Evolutionary conservation across 306 rosid genomes (phyloP), one percentile per base, ranked within the genome.

Genomic region (Trichosanthes truncata): DNA sequence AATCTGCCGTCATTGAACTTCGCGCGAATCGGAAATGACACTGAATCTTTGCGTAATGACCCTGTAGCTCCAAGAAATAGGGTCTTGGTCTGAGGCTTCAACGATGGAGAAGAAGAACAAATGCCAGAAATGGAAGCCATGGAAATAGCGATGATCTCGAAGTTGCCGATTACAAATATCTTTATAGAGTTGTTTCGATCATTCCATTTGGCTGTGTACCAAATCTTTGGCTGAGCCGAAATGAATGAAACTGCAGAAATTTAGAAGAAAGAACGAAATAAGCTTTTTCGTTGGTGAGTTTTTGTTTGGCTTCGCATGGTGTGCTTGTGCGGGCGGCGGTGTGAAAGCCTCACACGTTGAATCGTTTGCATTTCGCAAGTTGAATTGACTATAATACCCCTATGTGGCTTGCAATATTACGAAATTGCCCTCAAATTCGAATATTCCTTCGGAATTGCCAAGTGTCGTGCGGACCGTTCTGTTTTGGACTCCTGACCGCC

Each of bases 61-160:
- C 41, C 49, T 17, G 74, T 4, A 9, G 80, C 17, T 52, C 83
- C 76, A 5, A 67, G 75, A 23, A 84, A 60, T 15, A 75, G 86
- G 14, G 38, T 83, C 45, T 81, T 86, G 85, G 38, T 82, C 45
- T 80, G 85, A 83, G 82, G 84, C 46, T 87, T 88, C 84, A 90
- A 84, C 31, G 94, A 20, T 0, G 92, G 87, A 23, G 92, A 91
- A 45, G 97, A 91, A 0, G 95, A 87, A 57, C 78, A 91, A 81
- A 93, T 89, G 85, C 90, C 86, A 1, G 97, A 93, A 59, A 95
- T 84, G 14, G 99, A 90, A 41, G 99, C 92, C 99, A 95, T 94
- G 53, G 75, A 61, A 17, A 12, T 0, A 20, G 40, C 73, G 81
- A 49, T 52, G 80, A 79, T 79, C 43, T n/a, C 80, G 46, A 81